phyloP scores from a whole-genome alignment of 208 protist species.

The Trypanosoma rangeli region DNA sequence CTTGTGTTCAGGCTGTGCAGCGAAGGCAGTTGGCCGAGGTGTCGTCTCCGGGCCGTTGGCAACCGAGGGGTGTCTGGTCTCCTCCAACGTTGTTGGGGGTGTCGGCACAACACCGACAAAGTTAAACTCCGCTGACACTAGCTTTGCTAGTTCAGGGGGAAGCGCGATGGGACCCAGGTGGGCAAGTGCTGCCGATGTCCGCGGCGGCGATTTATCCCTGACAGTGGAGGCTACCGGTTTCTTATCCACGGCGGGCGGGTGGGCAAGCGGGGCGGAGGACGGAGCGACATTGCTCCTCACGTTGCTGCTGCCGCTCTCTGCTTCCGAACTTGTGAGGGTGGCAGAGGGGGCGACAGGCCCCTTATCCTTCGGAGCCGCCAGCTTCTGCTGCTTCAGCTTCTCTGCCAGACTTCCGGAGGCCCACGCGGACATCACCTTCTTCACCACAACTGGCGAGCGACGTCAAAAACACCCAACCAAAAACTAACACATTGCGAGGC shows the following conservation, averaged over 20 bases:
- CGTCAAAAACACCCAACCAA: not conserved
- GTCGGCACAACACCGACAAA: slow-evolving; percentile 28
- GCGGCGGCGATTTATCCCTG: not conserved
- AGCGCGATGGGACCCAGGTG: slow-evolving; percentile 40
- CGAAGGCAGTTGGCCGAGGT: not conserved
- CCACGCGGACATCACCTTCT: slow-evolving; percentile 60
- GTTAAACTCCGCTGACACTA: slow-evolving; percentile 25
- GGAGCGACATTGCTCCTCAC: not conserved
- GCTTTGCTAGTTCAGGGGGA: slow-evolving; percentile 35
- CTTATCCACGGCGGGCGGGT: not conserved
- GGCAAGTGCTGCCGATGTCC: slow-evolving; percentile 15
- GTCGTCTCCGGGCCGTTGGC: slow-evolving; percentile 1
- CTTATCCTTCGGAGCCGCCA: slow-evolving; percentile 14
- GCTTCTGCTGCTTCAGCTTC: slow-evolving; percentile 63
- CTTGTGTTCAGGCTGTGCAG: slow-evolving; percentile 9
- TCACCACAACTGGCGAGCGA: slow-evolving; percentile 8
- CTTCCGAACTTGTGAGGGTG: slow-evolving; percentile 20
- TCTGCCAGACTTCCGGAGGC: slow-evolving; percentile 48
- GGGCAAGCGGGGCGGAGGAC: not conserved
- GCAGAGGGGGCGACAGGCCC: slow-evolving; percentile 4
- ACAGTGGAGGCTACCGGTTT: slow-evolving; percentile 3
- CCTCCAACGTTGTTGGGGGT: slow-evolving; percentile 13
- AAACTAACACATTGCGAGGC: not conserved
- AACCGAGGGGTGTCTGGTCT: not conserved
- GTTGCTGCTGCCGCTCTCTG: slow-evolving; percentile 4